phyloP scores from a whole-genome alignment of 768 basidiomycete genomes.

The Tricholoma hemisulphureum region DNA sequence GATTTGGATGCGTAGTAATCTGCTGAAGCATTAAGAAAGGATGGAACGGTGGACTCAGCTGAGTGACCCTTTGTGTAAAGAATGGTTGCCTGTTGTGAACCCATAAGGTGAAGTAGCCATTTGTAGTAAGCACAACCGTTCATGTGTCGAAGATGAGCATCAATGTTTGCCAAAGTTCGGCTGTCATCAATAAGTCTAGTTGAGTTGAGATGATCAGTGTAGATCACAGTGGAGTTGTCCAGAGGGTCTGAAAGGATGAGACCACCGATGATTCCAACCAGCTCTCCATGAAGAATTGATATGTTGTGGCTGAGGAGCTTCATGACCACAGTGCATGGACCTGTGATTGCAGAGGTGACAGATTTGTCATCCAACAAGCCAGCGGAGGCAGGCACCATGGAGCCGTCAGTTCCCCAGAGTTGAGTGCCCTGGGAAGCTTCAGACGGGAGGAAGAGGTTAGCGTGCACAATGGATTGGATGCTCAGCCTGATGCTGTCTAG shows the following conservation, averaged over 20 bases:
- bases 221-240: neutral
- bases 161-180: constrained; percentile 6
- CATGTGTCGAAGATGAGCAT: constrained; percentile 13
- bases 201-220: constrained; percentile 26
- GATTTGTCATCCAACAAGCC: constrained; percentile 17
- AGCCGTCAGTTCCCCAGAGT: constrained; percentile 25
- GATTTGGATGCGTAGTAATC: too few relatives aligned
- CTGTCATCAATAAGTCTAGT: constrained; percentile 19
- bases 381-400: constrained; percentile 22
- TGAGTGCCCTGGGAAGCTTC: neutral
- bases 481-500: constrained; percentile 2
- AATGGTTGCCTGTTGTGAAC: neutral
- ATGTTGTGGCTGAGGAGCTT: constrained; percentile 15
- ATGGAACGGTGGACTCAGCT: constrained; percentile 1
- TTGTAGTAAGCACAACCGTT: constrained; percentile 23
- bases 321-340: constrained; percentile 12
- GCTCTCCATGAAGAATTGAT: constrained; percentile 22
- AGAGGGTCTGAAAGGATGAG: constrained; percentile 7
- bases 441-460: neutral
- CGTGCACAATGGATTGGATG: neutral
- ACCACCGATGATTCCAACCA: constrained; percentile 16
- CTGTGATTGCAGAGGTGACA: constrained; percentile 13
- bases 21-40: neutral
- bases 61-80: constrained; percentile 10
- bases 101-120: constrained; percentile 17